phyloP scores from a whole-genome alignment of 257 asterid species.

The Solanum chilense region DNA sequence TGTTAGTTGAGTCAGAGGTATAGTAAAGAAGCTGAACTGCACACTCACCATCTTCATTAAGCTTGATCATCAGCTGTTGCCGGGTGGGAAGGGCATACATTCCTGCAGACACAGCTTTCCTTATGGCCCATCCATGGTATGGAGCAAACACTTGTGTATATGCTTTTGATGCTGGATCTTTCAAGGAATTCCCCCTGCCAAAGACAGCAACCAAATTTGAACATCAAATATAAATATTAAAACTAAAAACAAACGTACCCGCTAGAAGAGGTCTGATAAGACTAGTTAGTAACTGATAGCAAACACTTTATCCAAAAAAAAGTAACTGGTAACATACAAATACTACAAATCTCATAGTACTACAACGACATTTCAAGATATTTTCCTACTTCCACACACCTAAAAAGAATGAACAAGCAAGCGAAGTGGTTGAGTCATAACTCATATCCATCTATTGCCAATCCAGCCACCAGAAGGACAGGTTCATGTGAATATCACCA shows the following conservation, averaged over 20 bases:
- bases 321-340: not conserved
- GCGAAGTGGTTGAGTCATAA: not conserved
- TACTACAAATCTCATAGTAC: not conserved
- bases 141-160: slow-evolving; percentile 89
- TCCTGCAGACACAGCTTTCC: slow-evolving; percentile 86
- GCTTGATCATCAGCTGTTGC: slow-evolving; percentile 64
- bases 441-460: not conserved
- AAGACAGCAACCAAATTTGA: not conserved
- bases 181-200: slow-evolving; percentile 59
- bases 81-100: slow-evolving; percentile 93
- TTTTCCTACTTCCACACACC: not conserved
- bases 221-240: not conserved
- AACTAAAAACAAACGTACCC: not conserved
- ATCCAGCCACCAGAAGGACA: not conserved
- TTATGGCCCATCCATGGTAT: slow-evolving; percentile 81
- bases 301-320: not conserved
- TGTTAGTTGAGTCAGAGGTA: not conserved
- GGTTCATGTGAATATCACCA: not conserved
- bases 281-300: not conserved
- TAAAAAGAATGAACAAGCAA: not conserved
- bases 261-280: not conserved
- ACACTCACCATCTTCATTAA: slow-evolving; percentile 83
- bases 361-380: not conserved
- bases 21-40: not conserved
- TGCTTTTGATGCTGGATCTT: slow-evolving; percentile 82